These are phyloP conservation scores for Colletotrichum chrysophilum DNA, from an alignment of 2,329 filamentous ascomycete genomes.

Conservation along the genomic window DNA sequence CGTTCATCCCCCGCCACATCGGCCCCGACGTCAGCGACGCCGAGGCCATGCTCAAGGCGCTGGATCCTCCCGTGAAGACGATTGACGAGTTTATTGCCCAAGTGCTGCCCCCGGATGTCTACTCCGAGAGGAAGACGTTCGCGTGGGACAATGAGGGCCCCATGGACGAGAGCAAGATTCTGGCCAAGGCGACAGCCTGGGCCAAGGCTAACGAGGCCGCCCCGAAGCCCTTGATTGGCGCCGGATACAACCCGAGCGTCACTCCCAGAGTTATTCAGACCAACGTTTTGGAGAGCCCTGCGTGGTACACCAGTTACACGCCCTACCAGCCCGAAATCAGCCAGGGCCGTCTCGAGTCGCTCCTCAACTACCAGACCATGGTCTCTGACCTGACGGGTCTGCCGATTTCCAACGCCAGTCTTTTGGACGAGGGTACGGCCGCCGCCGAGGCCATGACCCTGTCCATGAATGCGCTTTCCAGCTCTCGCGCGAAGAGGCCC, in stretches of 20 bases:
- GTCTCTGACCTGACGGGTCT: constrained; percentile 87
- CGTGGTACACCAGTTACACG: constrained; percentile 98
- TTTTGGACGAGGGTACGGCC: constrained; percentile 90
- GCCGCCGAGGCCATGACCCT: constrained; percentile 96
- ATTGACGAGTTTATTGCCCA: constrained; percentile 85
- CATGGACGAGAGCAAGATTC: constrained; percentile 65
- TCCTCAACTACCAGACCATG: constrained; percentile 96
- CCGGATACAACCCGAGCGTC: constrained; percentile 86
- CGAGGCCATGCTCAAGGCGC: constrained; percentile 77
- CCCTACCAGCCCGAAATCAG: constrained; percentile 98
- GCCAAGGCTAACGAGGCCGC: constrained; percentile 40
- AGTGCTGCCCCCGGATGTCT: constrained; percentile 81
- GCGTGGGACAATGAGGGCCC: constrained; percentile 50
- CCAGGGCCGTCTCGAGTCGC: constrained; percentile 88
- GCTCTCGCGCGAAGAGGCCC: constrained; percentile 72
- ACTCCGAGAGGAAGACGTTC: constrained; percentile 71
- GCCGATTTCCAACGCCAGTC: constrained; percentile 86
- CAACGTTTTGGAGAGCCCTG: constrained; percentile 90
- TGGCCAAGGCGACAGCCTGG: constrained; percentile 43
- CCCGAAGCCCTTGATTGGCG: constrained; percentile 76
- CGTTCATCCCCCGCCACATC: constrained; percentile 85
- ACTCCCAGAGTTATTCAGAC: constrained; percentile 90
- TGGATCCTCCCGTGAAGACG: constrained; percentile 75
- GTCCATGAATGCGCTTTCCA: constrained; percentile 77
- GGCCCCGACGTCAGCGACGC: constrained; percentile 76